Conservation (phyloP, 2,329 filamentous ascomycete genomes). For the Elsinoe australis region DNA sequence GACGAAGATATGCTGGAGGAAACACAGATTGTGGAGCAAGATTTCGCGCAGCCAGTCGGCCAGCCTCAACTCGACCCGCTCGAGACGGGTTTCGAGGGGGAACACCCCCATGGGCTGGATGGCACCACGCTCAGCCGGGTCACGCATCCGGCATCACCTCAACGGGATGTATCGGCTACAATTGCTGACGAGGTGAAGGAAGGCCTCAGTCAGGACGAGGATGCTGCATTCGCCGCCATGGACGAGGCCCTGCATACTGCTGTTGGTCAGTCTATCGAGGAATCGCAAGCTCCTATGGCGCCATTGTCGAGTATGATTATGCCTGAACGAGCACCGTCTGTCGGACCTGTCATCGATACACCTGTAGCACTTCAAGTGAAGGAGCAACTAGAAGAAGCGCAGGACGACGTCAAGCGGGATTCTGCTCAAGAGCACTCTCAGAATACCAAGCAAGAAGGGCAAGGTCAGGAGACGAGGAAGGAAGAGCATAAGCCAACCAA, state of each 20-base stretch:
- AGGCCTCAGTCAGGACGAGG: slow-evolving; percentile 15
- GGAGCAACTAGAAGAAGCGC: neutral
- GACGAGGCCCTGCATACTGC: slow-evolving; percentile 17
- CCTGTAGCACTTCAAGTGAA: neutral
- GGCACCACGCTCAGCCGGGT: neutral
- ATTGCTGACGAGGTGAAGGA: slow-evolving; percentile 11
- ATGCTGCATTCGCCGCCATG: slow-evolving; percentile 15
- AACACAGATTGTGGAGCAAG: neutral
- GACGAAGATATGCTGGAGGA: neutral
- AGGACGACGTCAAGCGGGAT: too few species aligned
- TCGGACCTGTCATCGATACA: neutral
- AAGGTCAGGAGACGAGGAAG: neutral
- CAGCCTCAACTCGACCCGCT: too few species aligned
- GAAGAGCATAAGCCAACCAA: neutral
- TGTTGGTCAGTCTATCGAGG: neutral
- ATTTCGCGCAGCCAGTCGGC: neutral
- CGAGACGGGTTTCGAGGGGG: too few species aligned
- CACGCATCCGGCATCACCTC: neutral
- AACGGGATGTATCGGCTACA: slow-evolving; percentile 4
- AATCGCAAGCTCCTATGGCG: neutral
- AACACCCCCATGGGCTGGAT: slow-evolving; percentile 2
- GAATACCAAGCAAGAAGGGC: neutral
- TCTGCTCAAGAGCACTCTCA: too few species aligned
- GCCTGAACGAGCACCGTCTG: neutral
- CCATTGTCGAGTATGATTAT: neutral